Evolutionary conservation across 78 protist species (phyloP), one percentile per base, ranked within the genome.

Genomic region (Dictyostelium intermedium): DNA sequence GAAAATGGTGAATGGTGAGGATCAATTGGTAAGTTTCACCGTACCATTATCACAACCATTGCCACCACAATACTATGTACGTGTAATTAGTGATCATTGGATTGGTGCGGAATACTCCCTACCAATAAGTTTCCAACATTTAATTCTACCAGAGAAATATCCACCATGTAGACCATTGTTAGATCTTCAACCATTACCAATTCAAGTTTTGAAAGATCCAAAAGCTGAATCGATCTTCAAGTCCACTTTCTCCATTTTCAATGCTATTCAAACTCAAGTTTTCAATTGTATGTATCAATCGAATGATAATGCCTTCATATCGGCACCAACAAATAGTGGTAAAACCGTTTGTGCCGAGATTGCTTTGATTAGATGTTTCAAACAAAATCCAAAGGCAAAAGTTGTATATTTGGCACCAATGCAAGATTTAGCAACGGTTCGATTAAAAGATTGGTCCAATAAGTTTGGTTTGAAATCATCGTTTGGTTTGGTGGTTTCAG

Each of bases 1-100:
- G 25, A 45, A 74, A 11, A 96, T 82, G 95, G 87, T 97, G 18
- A 82, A 27, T 50, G 91, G 82, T 27, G 98, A 95, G 23, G 97
- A 83, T 37, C 99, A 98, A 91, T 2, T 69, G 1, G 45, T 98
- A 30, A 47, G 81, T 30, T 98, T 99, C 97, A 96, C 97, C 3
- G 99, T 99, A 43, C 99, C 99, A 10, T 76, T 99, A 13, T 37
- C 41, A 80, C 99, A 98, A 8, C 99, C 99, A 5, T 25, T 98
- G 74, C 99, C 99, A 45, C 99, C 99, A 32, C 99, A 99, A 85
- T 99, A 99, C 97, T 99, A 97, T 82, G 86, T 99, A 7, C 95
- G 92, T 77, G 96, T 91, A 0, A 47, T 91, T 23, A 32, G 96
- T 23, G 99, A 98, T 60, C 97, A 99, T 25, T 99, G 99, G 99